phyloP scores from a whole-genome alignment of 306 rosid genomes.

The Medicago lupulina region DNA sequence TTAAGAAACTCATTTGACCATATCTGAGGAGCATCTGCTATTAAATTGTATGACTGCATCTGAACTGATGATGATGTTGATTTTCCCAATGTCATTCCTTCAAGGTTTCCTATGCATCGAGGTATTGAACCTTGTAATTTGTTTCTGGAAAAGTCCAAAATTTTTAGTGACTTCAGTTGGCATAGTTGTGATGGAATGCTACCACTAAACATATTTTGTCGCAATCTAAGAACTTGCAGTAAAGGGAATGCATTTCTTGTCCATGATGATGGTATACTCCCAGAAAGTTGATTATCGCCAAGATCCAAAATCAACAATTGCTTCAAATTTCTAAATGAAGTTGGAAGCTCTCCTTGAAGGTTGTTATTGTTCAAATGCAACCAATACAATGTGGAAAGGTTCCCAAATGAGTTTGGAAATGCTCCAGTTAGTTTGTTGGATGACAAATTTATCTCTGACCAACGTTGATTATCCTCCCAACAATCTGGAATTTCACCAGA shows the following conservation, averaged over 20 bases:
- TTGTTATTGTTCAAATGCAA: constrained; percentile 38
- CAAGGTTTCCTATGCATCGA: constrained; percentile 20
- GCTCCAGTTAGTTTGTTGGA: constrained; percentile 18
- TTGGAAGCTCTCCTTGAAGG: constrained; percentile 3
- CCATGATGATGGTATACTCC: constrained; percentile 38
- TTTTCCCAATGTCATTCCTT: constrained; percentile 9
- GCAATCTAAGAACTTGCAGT: constrained; percentile 34
- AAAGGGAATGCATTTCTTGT: not conserved
- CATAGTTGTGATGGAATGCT: constrained; percentile 38
- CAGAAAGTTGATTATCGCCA: constrained; percentile 38
- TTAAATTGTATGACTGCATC: too few relatives aligned
- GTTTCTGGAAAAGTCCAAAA: constrained; percentile 34
- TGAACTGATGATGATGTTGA: not conserved
- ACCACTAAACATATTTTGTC: constrained; percentile 14
- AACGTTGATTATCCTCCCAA: not conserved
- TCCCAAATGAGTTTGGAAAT: constrained; percentile 11
- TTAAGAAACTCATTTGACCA: not conserved
- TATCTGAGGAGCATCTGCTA: too few relatives aligned
- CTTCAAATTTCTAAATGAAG: not conserved
- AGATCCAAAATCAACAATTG: constrained; percentile 10
- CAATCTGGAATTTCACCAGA: constrained; percentile 35
- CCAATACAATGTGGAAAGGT: not conserved
- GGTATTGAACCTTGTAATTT: constrained; percentile 39
- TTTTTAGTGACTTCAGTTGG: not conserved
- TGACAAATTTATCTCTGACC: constrained; percentile 24